Conservation (phyloP, 2,329 filamentous ascomycete genomes). For the Arthrobotrys pseudoclavata region DNA sequence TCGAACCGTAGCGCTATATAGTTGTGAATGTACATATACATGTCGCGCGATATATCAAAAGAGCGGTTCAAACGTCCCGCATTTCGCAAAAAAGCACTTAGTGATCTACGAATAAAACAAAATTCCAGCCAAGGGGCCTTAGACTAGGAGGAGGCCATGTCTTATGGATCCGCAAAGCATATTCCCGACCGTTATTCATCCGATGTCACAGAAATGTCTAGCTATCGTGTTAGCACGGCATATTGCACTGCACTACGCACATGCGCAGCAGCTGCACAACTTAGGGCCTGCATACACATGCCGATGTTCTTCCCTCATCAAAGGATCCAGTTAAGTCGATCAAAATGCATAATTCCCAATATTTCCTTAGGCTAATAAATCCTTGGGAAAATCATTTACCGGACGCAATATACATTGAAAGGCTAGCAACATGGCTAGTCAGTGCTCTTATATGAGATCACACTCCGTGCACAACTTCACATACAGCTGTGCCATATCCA, state of each 20-base stretch:
- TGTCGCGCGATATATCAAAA: slow-evolving; percentile 37
- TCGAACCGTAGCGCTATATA: slow-evolving; percentile 18
- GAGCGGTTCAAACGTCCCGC: slow-evolving; percentile 42
- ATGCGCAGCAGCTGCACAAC: slow-evolving; percentile 17
- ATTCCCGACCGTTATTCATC: slow-evolving; percentile 49
- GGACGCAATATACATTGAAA: slow-evolving; percentile 38
- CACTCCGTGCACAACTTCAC: slow-evolving; percentile 69
- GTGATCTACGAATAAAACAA: slow-evolving; percentile 5
- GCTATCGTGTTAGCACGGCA: slow-evolving; percentile 15
- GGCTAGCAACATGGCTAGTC: slow-evolving; percentile 29
- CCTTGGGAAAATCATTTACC: slow-evolving; percentile 57
- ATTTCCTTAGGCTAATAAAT: slow-evolving; percentile 52
- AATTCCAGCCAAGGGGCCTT: neutral
- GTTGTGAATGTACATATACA: slow-evolving; percentile 44
- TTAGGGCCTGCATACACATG: slow-evolving; percentile 15
- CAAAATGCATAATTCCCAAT: slow-evolving; percentile 22
- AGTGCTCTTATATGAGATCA: slow-evolving; percentile 36
- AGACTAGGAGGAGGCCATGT: slow-evolving; percentile 40
- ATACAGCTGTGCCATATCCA: slow-evolving; percentile 66
- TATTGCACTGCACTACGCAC: slow-evolving; percentile 7
- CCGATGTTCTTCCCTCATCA: slow-evolving; percentile 4
- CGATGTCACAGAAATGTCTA: slow-evolving; percentile 37
- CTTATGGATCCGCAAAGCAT: slow-evolving; percentile 35
- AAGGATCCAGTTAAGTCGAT: slow-evolving; percentile 15
- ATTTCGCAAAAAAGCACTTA: slow-evolving; percentile 38